Base-by-base conservation (phyloP, 2,329 filamentous ascomycete species). In the Fusarium nanum region DNA sequence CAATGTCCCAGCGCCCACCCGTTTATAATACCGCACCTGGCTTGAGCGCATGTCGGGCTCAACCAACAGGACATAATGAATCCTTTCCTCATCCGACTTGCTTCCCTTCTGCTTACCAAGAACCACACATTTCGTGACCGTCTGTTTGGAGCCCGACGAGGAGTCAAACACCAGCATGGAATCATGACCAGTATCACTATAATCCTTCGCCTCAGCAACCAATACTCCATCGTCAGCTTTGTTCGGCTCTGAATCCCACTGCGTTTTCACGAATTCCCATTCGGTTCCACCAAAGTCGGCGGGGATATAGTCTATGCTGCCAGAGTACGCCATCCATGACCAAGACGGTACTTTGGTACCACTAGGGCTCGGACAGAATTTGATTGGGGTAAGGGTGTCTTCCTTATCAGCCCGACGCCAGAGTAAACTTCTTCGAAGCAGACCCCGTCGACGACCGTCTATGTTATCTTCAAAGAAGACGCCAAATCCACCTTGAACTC, bases 261-360 rank as follows among this genome's bases (percentile, higher is more conserved):
- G 27, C 4, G 37, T 52, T 16, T 42, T 13, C 3, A 27, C 30
- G 2, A 23, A 14, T 10, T 64, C 56, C 60, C 60, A 64, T 1
- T 64, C 49, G 1, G 58, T 56, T 6, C 44, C 30, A 13, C 52
- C 49, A 13, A 64, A 64, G 4, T 53, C 57, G 6, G 60, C 62
- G 0, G 7, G 11, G 1, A 64, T 7, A 16, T 64, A 64, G 7
- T 62, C 50, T 13, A 65, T 65, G 5, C 37, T 37, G 6, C 58
- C 62, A 9, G 30, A 32, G 13, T 49, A 61, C 6, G 62, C 62
- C 58, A 62, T 63, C 62, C 62, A 65, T 4, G 58, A 65, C 62
- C 62, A 65, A 4, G 62, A 56, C 2, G 62, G 62, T 2, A 57
- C 58, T 18, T 23, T 34, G 5, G 42, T 22, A 16, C 59, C 27